Evolutionary conservation across 2,329 filamentous ascomycete genomes (phyloP), one percentile per base, ranked within the genome.

Genomic region (Helotiales sp.): DNA sequence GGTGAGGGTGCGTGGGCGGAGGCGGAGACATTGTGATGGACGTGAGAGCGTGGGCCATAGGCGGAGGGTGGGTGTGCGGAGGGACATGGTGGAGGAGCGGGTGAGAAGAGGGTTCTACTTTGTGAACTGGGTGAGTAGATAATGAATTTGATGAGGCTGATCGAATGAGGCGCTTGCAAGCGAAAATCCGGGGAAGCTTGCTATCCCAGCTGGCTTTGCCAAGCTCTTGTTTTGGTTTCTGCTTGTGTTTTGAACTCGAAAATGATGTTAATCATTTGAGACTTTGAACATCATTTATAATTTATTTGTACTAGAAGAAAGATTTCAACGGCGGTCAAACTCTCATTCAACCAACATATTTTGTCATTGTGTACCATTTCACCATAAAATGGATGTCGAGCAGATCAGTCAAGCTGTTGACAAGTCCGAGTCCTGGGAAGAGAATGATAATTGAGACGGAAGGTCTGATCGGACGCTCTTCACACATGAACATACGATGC

Each of bases 41-140:
- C 28, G 30, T 17, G 37, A 17, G 15, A 58, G 34, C 4, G 34
- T 62, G 6, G 63, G 59, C 20, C 60, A 58, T 2, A 70, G 32
- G 11, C 65, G 64, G 28, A 70, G 43, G 34, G 62, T 63, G 20
- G 72, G 67, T 59, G 55, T 63, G 13, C 66, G 70, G 24, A 73
- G 65, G 57, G 71, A 70, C 73, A 75, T 75, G 69, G 28, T 70
- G 50, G 13, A 22, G 34, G 28, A 60, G 40, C 15, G 57, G 54
- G 47, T 28, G 17, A 54, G 24, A n/a, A 17, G 54, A 37, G 45
- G n/a, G 34, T 40, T 47, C 37, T 40, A 15, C 37, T 40, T 15
- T 40, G 37, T 15, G 13, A 40, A 6, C 17, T 40, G 37, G 37
- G 17, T 5, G 37, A 40, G 43, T 37, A 5, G 28, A 54, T n/a